Evolutionary conservation across 495 filamentous ascomycete species (phyloP), one percentile per base, ranked within the genome.

Genomic region (Darksidea phi): DNA sequence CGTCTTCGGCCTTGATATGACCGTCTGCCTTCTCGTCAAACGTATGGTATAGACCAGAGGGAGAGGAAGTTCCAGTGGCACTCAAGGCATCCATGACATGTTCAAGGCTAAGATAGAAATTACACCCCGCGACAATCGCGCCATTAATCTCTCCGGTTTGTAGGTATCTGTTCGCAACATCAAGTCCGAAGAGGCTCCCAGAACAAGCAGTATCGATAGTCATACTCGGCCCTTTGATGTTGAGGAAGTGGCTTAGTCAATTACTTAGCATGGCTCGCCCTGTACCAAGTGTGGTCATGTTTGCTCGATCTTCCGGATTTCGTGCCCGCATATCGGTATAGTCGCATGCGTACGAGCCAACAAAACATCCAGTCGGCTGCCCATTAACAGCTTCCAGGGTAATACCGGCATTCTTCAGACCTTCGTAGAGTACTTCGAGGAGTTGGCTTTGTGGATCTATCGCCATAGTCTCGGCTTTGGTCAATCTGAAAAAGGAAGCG

Each of bases 191-290:
- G 12, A 75, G 32, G 18, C 64, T 67, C 12, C 66, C 63, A 4
- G 72, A 74, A 48, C 72, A 74, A 0, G 67, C 72, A 0, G 73
- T 77, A 43, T 74, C 65, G 23, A 72, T 48, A 1, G 69, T 67
- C 51, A 76, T 48, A 46, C 71, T 72, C 6, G 70, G 72, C 4
- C 72, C 74, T 48, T 69, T 61, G 18, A 76, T 54, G 47, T 74
- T 65, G 25, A 73, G 64, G 12, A 73, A 70, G 48, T 74, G 67
- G 43, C 69, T 69, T 26, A 76, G 54, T 36, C 68, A 45, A 47
- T 73, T 72, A 42, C 64, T 64, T 18, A 73, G 23, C 34, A 72
- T 73, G 1, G 71, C 61, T 11, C 61, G 49, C 1, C 68, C 68
- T 7, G 61, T 49, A 12, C 74, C 74, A 0, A 61, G 54, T 0